Percentiles rank a stretch among this genome's conserved stretches.
Conservation (phyloP, 495 filamentous ascomycete genomes). For the Penicillium goetzii region DNA sequence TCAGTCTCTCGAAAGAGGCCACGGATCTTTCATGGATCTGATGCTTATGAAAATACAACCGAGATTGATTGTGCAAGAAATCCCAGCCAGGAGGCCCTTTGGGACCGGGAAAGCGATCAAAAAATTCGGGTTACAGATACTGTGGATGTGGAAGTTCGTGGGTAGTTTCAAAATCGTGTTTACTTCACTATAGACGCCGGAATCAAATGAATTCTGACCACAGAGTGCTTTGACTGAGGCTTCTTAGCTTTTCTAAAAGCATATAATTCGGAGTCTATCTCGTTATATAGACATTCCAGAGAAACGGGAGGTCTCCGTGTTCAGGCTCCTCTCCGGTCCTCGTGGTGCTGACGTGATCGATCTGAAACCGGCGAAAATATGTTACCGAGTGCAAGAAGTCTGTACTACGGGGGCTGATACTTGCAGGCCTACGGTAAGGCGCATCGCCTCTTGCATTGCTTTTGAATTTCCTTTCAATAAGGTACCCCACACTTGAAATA, state of each 20-base stretch:
- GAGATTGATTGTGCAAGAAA: conserved; percentile 4
- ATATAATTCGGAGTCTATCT: neutral
- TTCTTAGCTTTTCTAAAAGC: neutral
- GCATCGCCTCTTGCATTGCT: no score
- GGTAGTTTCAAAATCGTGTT: neutral
- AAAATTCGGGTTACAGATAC: conserved; percentile 4
- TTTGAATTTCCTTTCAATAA: no score
- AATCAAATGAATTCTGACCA: neutral
- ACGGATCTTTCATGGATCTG: neutral
- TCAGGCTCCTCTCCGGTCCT: no score
- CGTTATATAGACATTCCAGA: no score
- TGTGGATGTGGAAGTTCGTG: conserved; percentile 1
- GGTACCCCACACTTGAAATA: no score
- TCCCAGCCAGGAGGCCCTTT: neutral
- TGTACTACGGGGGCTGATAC: no score
- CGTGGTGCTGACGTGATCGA: no score
- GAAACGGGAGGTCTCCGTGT: no score
- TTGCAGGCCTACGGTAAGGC: no score
- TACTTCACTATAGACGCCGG: neutral
- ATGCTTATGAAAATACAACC: neutral
- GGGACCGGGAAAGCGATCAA: neutral
- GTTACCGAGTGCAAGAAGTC: no score
- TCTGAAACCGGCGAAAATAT: no score
- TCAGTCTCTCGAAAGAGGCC: neutral
- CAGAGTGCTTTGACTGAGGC: neutral